A percentile compares a stretch with the other conserved stretches of the same genome.
Evolutionary conservation across 495 filamentous ascomycete species (phyloP).

Genomic region (Tirmania nivea): DNA sequence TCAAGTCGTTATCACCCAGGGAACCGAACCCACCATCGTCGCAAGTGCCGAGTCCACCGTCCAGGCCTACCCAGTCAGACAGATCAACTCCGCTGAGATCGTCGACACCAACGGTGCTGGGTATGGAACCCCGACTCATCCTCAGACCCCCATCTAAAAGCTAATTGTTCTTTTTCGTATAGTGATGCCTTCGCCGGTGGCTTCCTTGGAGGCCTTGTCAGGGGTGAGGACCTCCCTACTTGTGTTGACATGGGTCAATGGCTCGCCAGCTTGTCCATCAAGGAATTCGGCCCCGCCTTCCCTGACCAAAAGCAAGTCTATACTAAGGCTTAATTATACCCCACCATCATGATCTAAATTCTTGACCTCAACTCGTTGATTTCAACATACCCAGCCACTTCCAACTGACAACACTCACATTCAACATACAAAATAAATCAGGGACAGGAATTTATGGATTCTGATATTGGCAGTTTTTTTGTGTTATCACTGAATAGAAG

Average conservation of each 20-base stretch:
- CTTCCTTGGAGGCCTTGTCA: constrained; percentile 69
- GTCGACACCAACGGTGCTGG: constrained; percentile 90
- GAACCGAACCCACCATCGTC: constrained; percentile 68
- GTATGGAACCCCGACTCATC: constrained; percentile 24
- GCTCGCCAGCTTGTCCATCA: constrained; percentile 77
- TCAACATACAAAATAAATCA: not conserved
- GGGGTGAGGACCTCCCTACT: constrained; percentile 54
- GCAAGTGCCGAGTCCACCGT: constrained; percentile 45
- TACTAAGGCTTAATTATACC: not conserved
- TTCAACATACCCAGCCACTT: not conserved
- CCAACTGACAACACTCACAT: not conserved
- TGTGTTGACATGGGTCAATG: constrained; percentile 80
- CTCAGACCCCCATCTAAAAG: not conserved
- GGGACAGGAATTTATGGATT: not conserved
- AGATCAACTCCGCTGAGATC: constrained; percentile 51
- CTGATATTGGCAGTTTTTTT: not conserved
- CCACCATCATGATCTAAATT: not conserved
- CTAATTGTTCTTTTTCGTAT: not conserved
- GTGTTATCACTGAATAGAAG: no score
- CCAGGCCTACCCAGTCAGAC: constrained; percentile 57
- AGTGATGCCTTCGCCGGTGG: constrained; percentile 93
- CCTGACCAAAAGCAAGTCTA: constrained; percentile 5
- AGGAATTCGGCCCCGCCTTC: constrained; percentile 74
- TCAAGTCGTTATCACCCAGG: constrained; percentile 81
- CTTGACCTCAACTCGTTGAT: not conserved